phyloP scores from a whole-genome alignment of 768 basidiomycete species.

The Lentinula raphanica region DNA sequence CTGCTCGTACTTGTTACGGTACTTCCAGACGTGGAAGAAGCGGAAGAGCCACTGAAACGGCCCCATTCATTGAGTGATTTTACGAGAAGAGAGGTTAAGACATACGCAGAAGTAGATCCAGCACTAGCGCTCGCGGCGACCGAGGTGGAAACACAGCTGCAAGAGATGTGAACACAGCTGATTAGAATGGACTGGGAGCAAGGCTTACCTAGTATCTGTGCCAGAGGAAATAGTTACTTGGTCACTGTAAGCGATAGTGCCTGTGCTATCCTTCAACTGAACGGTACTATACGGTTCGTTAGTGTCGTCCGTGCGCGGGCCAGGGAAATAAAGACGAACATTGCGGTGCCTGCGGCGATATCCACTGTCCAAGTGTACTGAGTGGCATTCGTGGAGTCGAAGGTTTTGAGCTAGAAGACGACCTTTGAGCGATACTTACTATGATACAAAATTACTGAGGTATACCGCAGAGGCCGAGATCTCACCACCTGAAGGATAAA shows the following conservation, averaged over 20 bases:
- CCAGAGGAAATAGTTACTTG: constrained; percentile 38
- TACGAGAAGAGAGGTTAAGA: neutral
- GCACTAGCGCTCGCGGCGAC: neutral
- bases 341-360: constrained; percentile 32
- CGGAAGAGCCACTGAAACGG: neutral
- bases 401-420: constrained; percentile 44
- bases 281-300: constrained; percentile 37
- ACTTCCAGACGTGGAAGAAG: constrained; percentile 1
- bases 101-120: neutral
- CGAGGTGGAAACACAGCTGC: constrained; percentile 6
- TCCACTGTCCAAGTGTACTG: constrained; percentile 53
- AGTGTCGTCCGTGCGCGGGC: constrained; percentile 3
- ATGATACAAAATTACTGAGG: constrained; percentile 6
- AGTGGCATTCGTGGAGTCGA: constrained; percentile 39
- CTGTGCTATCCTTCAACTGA: constrained; percentile 54
- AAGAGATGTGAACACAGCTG: neutral
- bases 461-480: constrained; percentile 46
- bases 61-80: neutral
- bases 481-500: constrained; percentile 43
- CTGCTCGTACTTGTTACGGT: neutral
- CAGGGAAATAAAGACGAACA: constrained; percentile 34
- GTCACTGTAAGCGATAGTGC: constrained; percentile 47
- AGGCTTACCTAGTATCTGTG: constrained; percentile 29
- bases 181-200: too few species aligned
- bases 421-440: neutral